phyloP scores from a whole-genome alignment of 2,329 filamentous ascomycete species.

The Aspergillus sp. region DNA sequence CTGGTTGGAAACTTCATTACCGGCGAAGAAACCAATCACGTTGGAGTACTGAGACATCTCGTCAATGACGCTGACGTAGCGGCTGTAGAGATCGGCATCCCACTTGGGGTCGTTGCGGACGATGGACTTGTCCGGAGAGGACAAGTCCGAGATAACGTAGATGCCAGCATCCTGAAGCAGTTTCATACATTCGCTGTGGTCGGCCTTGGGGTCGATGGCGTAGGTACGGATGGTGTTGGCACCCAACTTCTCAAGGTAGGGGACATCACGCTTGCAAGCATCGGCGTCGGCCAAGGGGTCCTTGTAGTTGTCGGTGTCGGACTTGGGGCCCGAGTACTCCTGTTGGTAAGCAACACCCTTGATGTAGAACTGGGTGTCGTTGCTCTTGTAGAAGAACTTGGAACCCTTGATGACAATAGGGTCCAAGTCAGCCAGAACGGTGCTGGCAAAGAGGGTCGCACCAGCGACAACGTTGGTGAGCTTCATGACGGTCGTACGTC shows the following conservation, averaged over 20 bases:
- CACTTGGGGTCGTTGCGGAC: conserved; percentile 71
- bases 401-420: conserved; percentile 60
- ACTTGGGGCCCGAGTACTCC: conserved; percentile 54
- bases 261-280: conserved; percentile 74
- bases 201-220: conserved; percentile 68
- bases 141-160: conserved; percentile 87
- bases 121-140: conserved; percentile 73
- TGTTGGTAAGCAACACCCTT: conserved; percentile 63
- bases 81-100: conserved; percentile 67
- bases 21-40: conserved; percentile 91
- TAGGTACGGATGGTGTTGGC: conserved; percentile 94
- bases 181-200: conserved; percentile 79
- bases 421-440: conserved; percentile 47
- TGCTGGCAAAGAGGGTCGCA: conserved; percentile 44
- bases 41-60: conserved; percentile 74
- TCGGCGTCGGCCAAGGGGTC: conserved; percentile 71
- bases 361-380: conserved; percentile 58
- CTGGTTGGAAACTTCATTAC: conserved; percentile 90
- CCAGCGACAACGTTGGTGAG: conserved; percentile 41
- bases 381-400: conserved; percentile 82
- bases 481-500: conserved; percentile 42
- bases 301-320: conserved; percentile 52
- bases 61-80: conserved; percentile 79
- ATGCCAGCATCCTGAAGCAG: conserved; percentile 75
- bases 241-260: conserved; percentile 65